phyloP scores from a whole-genome alignment of 257 asterid species.

The Solanum verrucosum region DNA sequence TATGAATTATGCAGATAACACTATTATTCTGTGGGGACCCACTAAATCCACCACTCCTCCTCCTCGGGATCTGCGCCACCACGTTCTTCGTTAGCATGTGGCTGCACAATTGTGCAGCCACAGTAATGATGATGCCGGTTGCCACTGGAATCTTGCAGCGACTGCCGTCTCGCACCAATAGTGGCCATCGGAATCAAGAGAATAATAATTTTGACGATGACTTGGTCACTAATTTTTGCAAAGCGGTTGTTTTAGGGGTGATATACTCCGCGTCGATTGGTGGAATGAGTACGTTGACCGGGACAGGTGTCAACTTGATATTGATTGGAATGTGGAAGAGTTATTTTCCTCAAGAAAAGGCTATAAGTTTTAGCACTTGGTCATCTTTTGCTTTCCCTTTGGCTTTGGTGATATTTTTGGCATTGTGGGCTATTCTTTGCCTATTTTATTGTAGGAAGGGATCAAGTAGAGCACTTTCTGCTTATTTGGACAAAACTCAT shows the following conservation, averaged over 20 bases:
- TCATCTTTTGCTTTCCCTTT: constrained; percentile 66
- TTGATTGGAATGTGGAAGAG: constrained; percentile 97
- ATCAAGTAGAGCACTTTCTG: constrained; percentile 40
- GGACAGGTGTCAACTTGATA: constrained; percentile 92
- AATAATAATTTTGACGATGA: not conserved
- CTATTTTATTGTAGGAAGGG: constrained; percentile 45
- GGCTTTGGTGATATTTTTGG: constrained; percentile 42
- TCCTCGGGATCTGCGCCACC: constrained; percentile 75
- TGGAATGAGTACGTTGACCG: constrained; percentile 89
- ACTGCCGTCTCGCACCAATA: constrained; percentile 28
- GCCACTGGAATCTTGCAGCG: constrained; percentile 78
- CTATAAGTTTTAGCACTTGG: constrained; percentile 88
- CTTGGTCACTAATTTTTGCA: constrained; percentile 49
- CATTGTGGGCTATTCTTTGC: constrained; percentile 70
- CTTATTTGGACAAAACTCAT: constrained; percentile 56
- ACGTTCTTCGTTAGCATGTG: constrained; percentile 95
- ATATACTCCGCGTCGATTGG: constrained; percentile 73
- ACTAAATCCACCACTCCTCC: constrained; percentile 63
- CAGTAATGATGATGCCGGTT: constrained; percentile 92
- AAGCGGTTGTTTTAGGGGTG: constrained; percentile 82
- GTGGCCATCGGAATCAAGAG: not conserved
- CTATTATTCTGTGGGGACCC: constrained; percentile 76
- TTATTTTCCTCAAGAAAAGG: constrained; percentile 60
- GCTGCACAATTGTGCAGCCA: constrained; percentile 98
- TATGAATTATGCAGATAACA: constrained; percentile 44